Conservation (phyloP, 352 stramenopile species). For the Globisporangium nodosum region DNA sequence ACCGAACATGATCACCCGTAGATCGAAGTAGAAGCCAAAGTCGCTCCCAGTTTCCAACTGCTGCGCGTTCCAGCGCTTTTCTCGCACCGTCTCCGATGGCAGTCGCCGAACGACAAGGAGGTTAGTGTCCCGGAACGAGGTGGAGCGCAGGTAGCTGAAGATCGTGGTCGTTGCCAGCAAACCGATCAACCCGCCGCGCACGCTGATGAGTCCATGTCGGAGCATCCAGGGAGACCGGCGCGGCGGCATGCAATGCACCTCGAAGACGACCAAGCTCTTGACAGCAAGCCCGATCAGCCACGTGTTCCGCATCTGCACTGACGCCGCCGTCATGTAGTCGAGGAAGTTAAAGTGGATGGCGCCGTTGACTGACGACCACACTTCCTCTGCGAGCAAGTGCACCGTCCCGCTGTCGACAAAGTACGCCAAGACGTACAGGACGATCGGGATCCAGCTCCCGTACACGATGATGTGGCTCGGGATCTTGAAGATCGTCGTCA, state of each 20-base stretch:
- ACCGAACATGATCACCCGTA: not conserved
- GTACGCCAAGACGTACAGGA: constrained; percentile 23
- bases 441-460: constrained; percentile 28
- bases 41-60: constrained; percentile 2
- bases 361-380: constrained; percentile 19
- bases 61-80: not conserved
- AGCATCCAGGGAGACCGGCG: not conserved
- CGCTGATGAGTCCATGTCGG: constrained; percentile 3
- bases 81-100: not conserved
- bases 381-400: constrained; percentile 17
- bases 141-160: constrained; percentile 7
- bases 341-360: constrained; percentile 14
- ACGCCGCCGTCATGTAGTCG: constrained; percentile 12
- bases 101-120: not conserved
- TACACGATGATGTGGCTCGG: constrained; percentile 33
- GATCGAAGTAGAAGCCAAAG: constrained; percentile 12
- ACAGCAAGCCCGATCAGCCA: constrained; percentile 15
- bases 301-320: constrained; percentile 33
- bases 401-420: constrained; percentile 18
- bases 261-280: not conserved
- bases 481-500: constrained; percentile 16
- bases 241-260: not conserved
- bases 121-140: not conserved
- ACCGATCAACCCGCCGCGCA: constrained; percentile 10
- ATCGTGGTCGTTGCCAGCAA: constrained; percentile 8